Base-by-base conservation (phyloP, 805 yeast species). In the Pichia cabralensis region DNA sequence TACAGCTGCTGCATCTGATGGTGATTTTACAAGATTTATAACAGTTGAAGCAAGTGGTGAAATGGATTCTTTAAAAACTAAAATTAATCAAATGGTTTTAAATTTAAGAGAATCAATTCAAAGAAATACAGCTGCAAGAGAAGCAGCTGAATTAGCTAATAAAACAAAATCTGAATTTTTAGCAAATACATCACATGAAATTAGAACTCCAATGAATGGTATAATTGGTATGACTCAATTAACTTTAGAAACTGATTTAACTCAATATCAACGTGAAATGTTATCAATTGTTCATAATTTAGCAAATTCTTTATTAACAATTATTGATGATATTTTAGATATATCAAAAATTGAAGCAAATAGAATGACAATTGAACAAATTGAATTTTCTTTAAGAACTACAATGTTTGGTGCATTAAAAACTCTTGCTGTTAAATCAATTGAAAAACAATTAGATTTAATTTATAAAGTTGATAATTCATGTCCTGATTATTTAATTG, bases 31-130 rank as follows among this genome's bases (percentile, higher is more conserved):
- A 0, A 69, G 89, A 44, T 80, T 84, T 49, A 85, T 84, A 43
- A 84, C 95, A 0, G 95, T 84, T 40, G 95, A 84, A 52, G 95
- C 95, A 0, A 68, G 78, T 26, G 95, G 95, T 58, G 95, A 84
- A 62, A 84, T 84, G 95, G 79, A 72, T 52, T 77, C 77, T 3
- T 63, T 72, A 50, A 72, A 72, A 48, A 72, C 77, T 1, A 72
- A 72, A 49, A 72, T 72, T 48, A 72, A 80, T 56, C 88, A 79
- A 63, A 80, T 80, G 92, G 94, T 84, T 54, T 71, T 80, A 46
- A 81, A 83, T 50, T 66, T 84, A 52, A 70, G 94, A 56, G 95
- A 84, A 52, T 80, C 92, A 5, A 84, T 84, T 54, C 94, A 84
- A 59, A 74, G 94, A 55, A 84, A 84, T 52, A 83, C 95, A 1